phyloP scores from a whole-genome alignment of 345 rosid species.

The Brassica nigra region DNA sequence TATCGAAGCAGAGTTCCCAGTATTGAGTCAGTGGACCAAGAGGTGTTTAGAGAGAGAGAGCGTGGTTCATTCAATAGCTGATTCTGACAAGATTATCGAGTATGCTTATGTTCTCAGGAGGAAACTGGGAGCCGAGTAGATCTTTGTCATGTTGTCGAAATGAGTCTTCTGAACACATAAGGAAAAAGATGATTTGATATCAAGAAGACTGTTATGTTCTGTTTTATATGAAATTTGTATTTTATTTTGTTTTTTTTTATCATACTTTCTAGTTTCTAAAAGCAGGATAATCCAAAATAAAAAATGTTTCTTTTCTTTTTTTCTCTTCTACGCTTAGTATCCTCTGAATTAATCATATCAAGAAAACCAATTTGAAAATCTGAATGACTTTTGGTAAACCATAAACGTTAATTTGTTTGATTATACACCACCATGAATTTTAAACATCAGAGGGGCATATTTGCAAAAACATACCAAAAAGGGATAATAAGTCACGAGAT shows the following conservation, averaged over 20 bases:
- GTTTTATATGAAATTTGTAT: background rate
- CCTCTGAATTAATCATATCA: no score
- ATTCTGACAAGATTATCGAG: constrained; percentile 56
- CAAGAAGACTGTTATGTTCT: background rate
- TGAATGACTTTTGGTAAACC: background rate
- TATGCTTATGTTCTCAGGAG: constrained; percentile 46
- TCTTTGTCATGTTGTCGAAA: background rate
- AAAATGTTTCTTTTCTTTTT: background rate
- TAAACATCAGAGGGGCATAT: background rate
- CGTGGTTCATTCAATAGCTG: constrained; percentile 45
- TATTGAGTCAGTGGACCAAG: constrained; percentile 49
- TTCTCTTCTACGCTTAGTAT: background rate
- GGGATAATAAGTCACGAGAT: background rate
- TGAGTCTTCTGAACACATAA: background rate
- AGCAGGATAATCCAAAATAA: background rate
- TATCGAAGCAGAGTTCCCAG: constrained; percentile 53
- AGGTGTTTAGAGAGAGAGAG: background rate
- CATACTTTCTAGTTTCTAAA: background rate
- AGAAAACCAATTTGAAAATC: background rate
- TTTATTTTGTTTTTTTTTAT: background rate
- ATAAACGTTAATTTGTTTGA: background rate
- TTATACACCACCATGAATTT: background rate
- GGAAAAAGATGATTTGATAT: background rate
- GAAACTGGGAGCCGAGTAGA: constrained; percentile 50
- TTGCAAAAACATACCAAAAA: background rate